Percentiles rank a stretch among this genome's conserved stretches.
Evolutionary conservation across 2,329 filamentous ascomycete species (phyloP).

Genomic region (Aspergillus oerlinghausenensis): DNA sequence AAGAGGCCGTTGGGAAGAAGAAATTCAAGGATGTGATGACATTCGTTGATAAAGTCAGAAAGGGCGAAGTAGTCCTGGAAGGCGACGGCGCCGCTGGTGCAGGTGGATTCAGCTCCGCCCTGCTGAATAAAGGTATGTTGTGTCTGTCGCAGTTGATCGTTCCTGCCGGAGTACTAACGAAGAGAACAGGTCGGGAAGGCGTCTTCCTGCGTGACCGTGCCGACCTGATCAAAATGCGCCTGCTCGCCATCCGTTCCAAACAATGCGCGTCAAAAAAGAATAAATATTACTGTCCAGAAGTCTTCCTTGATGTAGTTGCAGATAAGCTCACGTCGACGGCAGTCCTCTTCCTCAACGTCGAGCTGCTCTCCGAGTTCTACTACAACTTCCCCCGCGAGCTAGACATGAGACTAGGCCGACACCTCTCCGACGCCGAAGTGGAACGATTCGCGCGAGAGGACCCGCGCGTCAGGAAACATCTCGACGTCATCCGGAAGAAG

Average conservation of each 20-base stretch:
- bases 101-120: slow-evolving; percentile 84
- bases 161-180: neutral
- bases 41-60: slow-evolving; percentile 86
- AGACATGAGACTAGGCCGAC: slow-evolving; percentile 77
- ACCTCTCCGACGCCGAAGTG: slow-evolving; percentile 72
- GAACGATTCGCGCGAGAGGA: slow-evolving; percentile 92
- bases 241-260: slow-evolving; percentile 81
- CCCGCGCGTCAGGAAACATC: slow-evolving; percentile 77
- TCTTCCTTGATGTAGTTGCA: slow-evolving; percentile 96
- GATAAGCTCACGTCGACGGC: slow-evolving; percentile 92
- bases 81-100: slow-evolving; percentile 79
- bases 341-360: slow-evolving; percentile 94
- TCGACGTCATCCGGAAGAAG: slow-evolving; percentile 89
- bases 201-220: slow-evolving; percentile 90
- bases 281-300: slow-evolving; percentile 94
- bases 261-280: slow-evolving; percentile 80
- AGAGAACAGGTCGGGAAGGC: slow-evolving; percentile 71
- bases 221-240: slow-evolving; percentile 83
- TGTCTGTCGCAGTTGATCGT: neutral
- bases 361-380: slow-evolving; percentile 94
- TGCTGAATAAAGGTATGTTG: slow-evolving; percentile 71
- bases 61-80: slow-evolving; percentile 78
- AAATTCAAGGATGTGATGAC: slow-evolving; percentile 85
- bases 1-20: slow-evolving; percentile 70
- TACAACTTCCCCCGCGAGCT: slow-evolving; percentile 95